Conservation (phyloP, 257 asterid genomes). For the Solanum rostratum region DNA sequence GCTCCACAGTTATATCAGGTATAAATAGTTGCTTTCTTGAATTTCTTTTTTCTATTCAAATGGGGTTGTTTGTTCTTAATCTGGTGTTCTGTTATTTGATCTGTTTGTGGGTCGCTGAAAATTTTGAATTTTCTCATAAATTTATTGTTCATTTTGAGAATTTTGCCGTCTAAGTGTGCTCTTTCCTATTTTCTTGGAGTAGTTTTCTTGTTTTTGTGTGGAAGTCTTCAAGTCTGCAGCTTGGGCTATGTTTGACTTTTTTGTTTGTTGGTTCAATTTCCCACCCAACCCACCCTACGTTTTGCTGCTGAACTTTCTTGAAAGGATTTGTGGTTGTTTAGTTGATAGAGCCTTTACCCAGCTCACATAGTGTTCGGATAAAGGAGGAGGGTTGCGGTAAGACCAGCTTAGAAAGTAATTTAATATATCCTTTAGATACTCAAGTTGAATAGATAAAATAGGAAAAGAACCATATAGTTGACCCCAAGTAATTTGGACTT, state of each 20-base stretch:
- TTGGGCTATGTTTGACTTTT: background rate
- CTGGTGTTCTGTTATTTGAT: background rate
- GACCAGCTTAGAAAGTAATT: background rate
- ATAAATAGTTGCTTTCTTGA: background rate
- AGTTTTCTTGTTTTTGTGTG: background rate
- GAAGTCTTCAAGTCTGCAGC: background rate
- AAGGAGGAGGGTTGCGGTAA: background rate
- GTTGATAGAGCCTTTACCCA: background rate
- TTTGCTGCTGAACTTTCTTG: background rate
- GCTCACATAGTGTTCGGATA: background rate
- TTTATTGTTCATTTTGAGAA: background rate
- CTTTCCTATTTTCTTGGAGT: background rate
- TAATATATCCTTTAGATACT: background rate
- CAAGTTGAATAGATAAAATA: background rate
- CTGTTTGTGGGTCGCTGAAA: background rate
- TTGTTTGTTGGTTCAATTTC: background rate
- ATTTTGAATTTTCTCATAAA: background rate
- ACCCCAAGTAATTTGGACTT: background rate
- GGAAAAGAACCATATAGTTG: background rate
- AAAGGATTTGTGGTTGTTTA: background rate
- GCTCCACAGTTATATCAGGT: constrained; percentile 5
- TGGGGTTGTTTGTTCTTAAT: background rate
- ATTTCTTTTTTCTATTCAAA: background rate
- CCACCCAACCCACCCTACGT: background rate
- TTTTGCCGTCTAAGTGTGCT: background rate